Evolutionary conservation across 306 rosid genomes (phyloP).

Genomic region (Gynostemma pentaphyllum): DNA sequence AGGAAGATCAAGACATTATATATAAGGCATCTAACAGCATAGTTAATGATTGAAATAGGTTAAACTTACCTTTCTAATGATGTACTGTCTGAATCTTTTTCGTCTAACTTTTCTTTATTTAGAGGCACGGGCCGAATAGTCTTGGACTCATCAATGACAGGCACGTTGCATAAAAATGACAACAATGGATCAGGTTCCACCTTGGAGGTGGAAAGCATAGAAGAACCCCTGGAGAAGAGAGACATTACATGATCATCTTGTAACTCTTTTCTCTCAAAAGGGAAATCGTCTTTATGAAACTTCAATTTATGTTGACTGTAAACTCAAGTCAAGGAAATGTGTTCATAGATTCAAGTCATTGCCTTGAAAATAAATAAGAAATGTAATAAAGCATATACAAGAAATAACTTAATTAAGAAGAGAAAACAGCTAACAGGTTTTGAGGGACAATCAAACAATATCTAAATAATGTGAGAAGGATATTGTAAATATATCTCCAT

Average conservation of each 20-base stretch:
- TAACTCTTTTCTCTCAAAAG: conserved; percentile 33
- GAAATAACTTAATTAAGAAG: not conserved
- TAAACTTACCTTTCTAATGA: conserved; percentile 36
- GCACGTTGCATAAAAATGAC: conserved; percentile 32
- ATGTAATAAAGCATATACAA: not conserved
- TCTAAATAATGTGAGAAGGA: conserved; percentile 32
- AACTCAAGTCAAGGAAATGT: conserved; percentile 37
- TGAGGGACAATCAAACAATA: not conserved
- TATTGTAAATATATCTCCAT: conserved; percentile 44
- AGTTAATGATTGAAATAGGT: not conserved
- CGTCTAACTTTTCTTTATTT: conserved; percentile 31
- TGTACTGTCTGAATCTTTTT: conserved; percentile 21
- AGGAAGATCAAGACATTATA: not conserved
- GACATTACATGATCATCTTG: conserved; percentile 25
- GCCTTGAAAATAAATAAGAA: not conserved
- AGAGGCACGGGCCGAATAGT: conserved; percentile 29
- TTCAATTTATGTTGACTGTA: conserved; percentile 44
- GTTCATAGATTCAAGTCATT: conserved; percentile 9
- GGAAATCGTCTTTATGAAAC: conserved; percentile 28
- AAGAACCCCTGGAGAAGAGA: conserved; percentile 21
- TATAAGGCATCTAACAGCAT: not conserved
- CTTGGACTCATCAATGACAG: conserved; percentile 16
- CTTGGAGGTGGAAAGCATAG: conserved; percentile 36
- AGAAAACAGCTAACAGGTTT: not conserved
- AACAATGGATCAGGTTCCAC: conserved; percentile 38